phyloP scores from a whole-genome alignment of 257 asterid species.

The Fraxinus americana region DNA sequence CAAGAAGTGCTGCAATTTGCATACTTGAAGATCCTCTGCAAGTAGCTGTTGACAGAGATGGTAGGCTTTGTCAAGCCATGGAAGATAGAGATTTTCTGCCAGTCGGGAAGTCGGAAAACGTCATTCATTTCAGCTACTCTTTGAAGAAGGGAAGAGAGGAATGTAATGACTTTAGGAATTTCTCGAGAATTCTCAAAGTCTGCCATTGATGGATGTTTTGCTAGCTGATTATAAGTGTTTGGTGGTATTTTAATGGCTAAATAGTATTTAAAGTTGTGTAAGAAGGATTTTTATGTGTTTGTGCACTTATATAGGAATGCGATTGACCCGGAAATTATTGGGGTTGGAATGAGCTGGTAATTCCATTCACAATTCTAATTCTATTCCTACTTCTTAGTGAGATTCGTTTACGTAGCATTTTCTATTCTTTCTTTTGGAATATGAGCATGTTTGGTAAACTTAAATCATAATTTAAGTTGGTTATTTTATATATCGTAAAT shows the following conservation, averaged over 20 bases:
- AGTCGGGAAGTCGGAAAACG: neutral
- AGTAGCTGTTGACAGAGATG: constrained; percentile 50
- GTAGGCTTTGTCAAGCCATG: constrained; percentile 57
- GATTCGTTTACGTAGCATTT: neutral
- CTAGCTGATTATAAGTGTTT: neutral
- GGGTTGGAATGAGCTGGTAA: constrained; percentile 40
- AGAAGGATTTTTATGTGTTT: constrained; percentile 18
- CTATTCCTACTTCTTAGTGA: neutral
- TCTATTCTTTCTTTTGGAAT: neutral
- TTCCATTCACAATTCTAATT: neutral
- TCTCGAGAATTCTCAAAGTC: constrained; percentile 40
- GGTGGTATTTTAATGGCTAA: neutral
- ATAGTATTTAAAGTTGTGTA: constrained; percentile 1
- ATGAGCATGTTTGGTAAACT: neutral
- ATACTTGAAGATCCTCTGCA: constrained; percentile 72
- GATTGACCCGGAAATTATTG: constrained; percentile 33
- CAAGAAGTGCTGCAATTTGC: constrained; percentile 79
- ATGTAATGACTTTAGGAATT: constrained; percentile 42
- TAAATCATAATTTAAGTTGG: too few species aligned
- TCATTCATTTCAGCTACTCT: constrained; percentile 56
- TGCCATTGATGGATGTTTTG: constrained; percentile 39
- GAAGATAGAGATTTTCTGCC: constrained; percentile 48
- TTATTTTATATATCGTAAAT: too few species aligned
- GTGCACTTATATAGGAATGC: constrained; percentile 23
- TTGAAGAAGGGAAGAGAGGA: constrained; percentile 44